These are phyloP conservation scores for Grosmannia clavigera DNA, from an alignment of 2,329 filamentous ascomycete genomes.

Conservation along the genomic window DNA sequence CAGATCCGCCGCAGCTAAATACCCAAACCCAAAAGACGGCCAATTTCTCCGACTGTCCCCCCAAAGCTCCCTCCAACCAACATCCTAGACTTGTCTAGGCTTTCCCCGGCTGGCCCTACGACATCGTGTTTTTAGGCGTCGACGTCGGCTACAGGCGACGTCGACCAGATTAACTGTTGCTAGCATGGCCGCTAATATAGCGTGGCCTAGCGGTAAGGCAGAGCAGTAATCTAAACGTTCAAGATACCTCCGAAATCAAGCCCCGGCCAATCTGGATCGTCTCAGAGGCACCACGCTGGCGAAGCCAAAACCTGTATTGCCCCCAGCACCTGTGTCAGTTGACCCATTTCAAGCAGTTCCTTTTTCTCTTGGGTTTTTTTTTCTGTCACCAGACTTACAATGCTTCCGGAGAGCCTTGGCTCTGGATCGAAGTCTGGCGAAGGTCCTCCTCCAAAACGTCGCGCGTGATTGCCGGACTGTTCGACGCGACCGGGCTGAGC, in stretches of 20 bases:
- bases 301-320: slow-evolving; percentile 42
- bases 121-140: too few species aligned
- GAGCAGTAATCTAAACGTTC: background rate
- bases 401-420: slow-evolving; percentile 36
- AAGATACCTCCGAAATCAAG: slow-evolving; percentile 35
- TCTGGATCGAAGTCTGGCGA: slow-evolving; percentile 31
- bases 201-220: background rate
- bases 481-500: background rate
- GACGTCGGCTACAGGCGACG: background rate
- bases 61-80: too few species aligned
- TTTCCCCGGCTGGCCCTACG: too few species aligned
- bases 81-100: too few species aligned
- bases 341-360: background rate
- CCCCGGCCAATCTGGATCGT: slow-evolving; percentile 43
- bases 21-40: too few species aligned
- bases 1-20: too few species aligned
- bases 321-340: background rate
- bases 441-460: slow-evolving; percentile 53
- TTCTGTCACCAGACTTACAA: slow-evolving; percentile 22
- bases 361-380: background rate
- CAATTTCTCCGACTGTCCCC: too few species aligned
- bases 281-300: slow-evolving; percentile 45
- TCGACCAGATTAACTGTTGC: background rate
- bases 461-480: slow-evolving; percentile 37
- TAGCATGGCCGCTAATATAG: background rate